Evolutionary conservation across 495 filamentous ascomycete species (phyloP), one percentile per base, ranked within the genome.

Genomic region (Aspergillus hancockii): DNA sequence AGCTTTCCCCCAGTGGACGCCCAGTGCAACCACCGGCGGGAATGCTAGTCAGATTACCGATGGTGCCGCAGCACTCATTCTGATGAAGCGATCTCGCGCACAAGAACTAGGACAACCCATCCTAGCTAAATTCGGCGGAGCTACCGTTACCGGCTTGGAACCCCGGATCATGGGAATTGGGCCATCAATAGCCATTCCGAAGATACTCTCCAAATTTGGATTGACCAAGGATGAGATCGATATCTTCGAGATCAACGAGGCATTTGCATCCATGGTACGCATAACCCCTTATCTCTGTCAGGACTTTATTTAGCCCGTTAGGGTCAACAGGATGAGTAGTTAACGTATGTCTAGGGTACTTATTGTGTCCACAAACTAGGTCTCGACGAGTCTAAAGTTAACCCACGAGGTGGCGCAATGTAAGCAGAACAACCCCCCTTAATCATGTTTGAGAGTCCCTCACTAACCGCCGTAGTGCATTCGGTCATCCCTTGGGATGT

Each of bases 81-180:
- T 98, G 25, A 98, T 98, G 93, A 93, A 92, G 80, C 89, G 93
- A 3, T 92, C 89, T 22, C 89, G 84, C 50, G 93, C 93, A 21
- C 81, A 88, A 71, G 83, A 88, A 72, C 83, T 97, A 10, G 87
- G 89, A 53, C 89, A 95, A 76, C 91, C 93, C 25, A 92, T 98
- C 71, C 65, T 97, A 61, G 93, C 83, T 72, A 98, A 98, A 76
- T 98, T 91, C 73, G 88, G 90, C 60, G 92, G 90, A 63, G 88
- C 92, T 8, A 96, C 93, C 3, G 89, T 96, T 47, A 83, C 89
- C 38, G 93, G 93, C 59, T 79, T 97, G 8, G 85, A 93, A 23
- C 93, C 93, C 0, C 79, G 93, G 43, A 96, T 98, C 73, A 98
- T 98, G 93, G 93, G 93, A 50, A 97, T 98, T 65, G 93, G 93